phyloP scores from a whole-genome alignment of 148 eudicot species.

The Spergularia marina region DNA sequence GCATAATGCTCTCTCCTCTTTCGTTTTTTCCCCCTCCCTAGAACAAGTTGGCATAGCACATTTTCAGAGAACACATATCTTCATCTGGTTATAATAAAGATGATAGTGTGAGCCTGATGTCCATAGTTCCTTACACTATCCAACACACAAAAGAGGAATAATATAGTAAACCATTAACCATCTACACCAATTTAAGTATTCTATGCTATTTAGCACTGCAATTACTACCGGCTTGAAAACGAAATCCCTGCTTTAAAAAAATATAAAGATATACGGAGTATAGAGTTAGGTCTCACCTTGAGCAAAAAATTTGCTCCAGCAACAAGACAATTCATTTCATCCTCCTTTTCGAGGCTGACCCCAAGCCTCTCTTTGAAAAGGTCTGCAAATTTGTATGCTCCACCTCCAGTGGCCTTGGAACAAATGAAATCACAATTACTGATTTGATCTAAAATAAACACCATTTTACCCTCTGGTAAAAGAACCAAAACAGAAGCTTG shows the following conservation, averaged over 20 bases:
- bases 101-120: background rate
- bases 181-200: background rate
- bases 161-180: background rate
- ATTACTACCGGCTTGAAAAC: background rate
- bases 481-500: background rate
- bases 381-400: conserved; percentile 89
- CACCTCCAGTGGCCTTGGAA: conserved; percentile 97
- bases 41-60: background rate
- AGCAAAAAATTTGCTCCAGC: conserved; percentile 95
- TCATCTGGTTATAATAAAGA: background rate
- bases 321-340: conserved; percentile 91
- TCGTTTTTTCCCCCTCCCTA: background rate
- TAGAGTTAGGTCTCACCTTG: conserved; percentile 48
- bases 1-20: background rate
- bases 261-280: background rate
- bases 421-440: conserved; percentile 29
- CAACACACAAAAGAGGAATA: background rate
- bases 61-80: background rate
- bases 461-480: background rate
- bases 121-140: background rate
- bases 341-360: conserved; percentile 93
- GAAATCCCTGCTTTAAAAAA: too few relatives aligned
- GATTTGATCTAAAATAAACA: background rate
- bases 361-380: conserved; percentile 96
- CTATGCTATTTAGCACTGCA: background rate